Evolutionary conservation across 306 rosid genomes (phyloP).

Genomic region (Cercis canadensis): DNA sequence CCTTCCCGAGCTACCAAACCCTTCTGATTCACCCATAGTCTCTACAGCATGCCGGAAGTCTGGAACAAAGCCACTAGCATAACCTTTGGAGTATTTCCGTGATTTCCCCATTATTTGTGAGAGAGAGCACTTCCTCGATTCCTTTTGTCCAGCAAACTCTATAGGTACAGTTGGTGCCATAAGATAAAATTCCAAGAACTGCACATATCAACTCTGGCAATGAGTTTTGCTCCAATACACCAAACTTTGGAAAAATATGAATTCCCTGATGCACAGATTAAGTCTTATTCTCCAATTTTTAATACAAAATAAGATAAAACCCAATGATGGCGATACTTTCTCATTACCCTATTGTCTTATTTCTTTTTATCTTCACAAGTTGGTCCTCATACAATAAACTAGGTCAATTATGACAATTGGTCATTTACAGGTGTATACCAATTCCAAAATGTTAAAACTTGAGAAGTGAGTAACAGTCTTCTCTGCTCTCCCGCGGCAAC

Average conservation of each 20-base stretch:
- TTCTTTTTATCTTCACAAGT: background rate
- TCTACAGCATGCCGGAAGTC: constrained; percentile 88
- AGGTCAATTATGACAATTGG: constrained; percentile 11
- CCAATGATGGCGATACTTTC: constrained; percentile 41
- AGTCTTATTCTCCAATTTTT: constrained; percentile 46
- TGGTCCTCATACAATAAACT: background rate
- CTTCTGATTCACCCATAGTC: constrained; percentile 91
- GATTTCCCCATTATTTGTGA: constrained; percentile 88
- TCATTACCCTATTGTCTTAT: constrained; percentile 40
- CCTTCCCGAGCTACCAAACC: constrained; percentile 79
- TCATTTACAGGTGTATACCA: background rate
- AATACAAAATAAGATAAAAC: constrained; percentile 38
- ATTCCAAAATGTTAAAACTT: constrained; percentile 33
- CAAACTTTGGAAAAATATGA: constrained; percentile 32
- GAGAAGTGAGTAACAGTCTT: background rate
- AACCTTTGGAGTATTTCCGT: constrained; percentile 83
- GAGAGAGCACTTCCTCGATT: constrained; percentile 58
- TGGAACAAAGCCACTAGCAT: constrained; percentile 79
- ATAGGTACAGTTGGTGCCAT: constrained; percentile 98
- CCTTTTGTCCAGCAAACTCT: constrained; percentile 85
- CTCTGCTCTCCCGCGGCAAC: constrained; percentile 17
- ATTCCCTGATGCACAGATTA: constrained; percentile 35
- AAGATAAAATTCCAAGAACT: constrained; percentile 57
- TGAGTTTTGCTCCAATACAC: constrained; percentile 32
- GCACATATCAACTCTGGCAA: constrained; percentile 75